Base-by-base conservation (phyloP, 257 asterid genomes). In the Capsicum pubescens region DNA sequence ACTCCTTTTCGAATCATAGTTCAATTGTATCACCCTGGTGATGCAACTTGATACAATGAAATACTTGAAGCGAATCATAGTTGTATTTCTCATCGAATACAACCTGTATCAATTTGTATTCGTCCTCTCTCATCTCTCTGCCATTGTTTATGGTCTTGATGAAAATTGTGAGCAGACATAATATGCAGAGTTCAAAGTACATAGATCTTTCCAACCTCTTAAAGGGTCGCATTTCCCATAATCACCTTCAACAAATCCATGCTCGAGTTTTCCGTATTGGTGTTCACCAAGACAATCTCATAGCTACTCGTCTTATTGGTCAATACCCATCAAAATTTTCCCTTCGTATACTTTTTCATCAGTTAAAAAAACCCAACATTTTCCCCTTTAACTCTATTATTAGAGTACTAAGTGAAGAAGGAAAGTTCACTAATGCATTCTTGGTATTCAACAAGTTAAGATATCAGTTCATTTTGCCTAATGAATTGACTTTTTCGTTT, bases 221-320 rank as follows among this genome's bases (percentile, higher is more conserved):
- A 39, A 95, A 88, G 48, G 98, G 98, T 86, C 90, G 82, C 44
- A 80, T 93, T 70, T 79, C 91, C 8, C 89, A 61, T 81, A 81
- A 84, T 52, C 95, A 86, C 35, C 94, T 94, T 79, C 92, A 90
- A 89, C 97, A 94, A 89, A 77, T 94, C 85, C 97, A 94, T 80
- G 95, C 92, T 26, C 94, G 90, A 42, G 80, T 91, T 85, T 89
- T 87, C 84, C 90, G 86, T 15, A 77, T 88, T 83, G 57, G 84
- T 67, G 91, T 88, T 9, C 97, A 94, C 88, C 97, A 91, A 74
- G 87, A 92, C 87, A 85, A 92, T 83, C 94, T 93, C 89, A 81
- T 92, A 14, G 92, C 97, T 83, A 93, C 98, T 80, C 97, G 97
- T 68, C 92, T 94, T 68, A 90, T 94, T 21, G 97, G 97, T 71